Evolutionary conservation across 2,329 filamentous ascomycete genomes (phyloP).

Genomic region (Botrytis pseudocinerea): DNA sequence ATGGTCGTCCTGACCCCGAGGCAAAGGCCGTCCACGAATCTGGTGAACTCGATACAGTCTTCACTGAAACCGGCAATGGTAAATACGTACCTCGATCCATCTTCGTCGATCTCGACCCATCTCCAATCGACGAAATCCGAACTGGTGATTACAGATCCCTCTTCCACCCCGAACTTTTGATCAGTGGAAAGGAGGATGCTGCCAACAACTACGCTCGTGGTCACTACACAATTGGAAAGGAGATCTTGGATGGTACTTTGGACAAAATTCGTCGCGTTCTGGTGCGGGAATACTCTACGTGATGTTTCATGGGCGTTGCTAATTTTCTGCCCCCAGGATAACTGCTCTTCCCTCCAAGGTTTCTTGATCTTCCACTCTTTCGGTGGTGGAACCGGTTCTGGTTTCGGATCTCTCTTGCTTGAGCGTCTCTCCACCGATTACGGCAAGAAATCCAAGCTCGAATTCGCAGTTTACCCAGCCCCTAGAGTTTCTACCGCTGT

Average conservation of each 20-base stretch:
- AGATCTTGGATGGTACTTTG: conserved; percentile 63
- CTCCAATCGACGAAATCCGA: conserved; percentile 67
- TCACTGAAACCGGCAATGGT: conserved; percentile 62
- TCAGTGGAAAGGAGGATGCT: conserved; percentile 69
- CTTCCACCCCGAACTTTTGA: conserved; percentile 66
- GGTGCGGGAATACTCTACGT: conserved; percentile 45
- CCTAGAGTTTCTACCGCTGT: conserved; percentile 65
- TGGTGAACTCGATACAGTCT: conserved; percentile 65
- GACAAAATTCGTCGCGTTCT: conserved; percentile 64
- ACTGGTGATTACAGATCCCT: conserved; percentile 62
- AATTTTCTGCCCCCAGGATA: conserved; percentile 48
- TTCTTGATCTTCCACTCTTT: conserved; percentile 71
- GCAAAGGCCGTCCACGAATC: conserved; percentile 52
- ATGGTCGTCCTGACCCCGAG: conserved; percentile 59
- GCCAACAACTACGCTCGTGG: conserved; percentile 70
- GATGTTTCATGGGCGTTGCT: conserved; percentile 7
- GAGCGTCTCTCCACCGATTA: conserved; percentile 65
- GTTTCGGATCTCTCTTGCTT: conserved; percentile 64
- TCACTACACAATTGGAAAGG: conserved; percentile 69
- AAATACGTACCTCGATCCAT: conserved; percentile 70
- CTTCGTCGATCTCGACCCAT: conserved; percentile 67
- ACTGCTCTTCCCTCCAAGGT: conserved; percentile 65
- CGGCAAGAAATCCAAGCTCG: conserved; percentile 68
- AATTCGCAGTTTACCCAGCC: conserved; percentile 66
- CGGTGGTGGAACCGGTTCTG: conserved; percentile 66